Evolutionary conservation across 2,329 filamentous ascomycete species (phyloP).

Genomic region (Phoma herbarum): DNA sequence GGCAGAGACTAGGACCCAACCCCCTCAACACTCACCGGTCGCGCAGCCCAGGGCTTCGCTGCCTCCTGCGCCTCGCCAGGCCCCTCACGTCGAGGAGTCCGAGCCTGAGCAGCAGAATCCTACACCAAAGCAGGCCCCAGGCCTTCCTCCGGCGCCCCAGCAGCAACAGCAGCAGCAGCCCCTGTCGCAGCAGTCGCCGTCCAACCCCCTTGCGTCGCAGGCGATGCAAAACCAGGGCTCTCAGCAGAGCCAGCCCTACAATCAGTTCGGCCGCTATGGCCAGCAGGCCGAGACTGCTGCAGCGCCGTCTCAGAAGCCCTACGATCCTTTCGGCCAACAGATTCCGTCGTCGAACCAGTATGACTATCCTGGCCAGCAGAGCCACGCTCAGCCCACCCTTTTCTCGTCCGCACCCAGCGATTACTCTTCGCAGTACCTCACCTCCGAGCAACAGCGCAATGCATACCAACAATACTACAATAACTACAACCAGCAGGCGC

Average conservation of each 20-base stretch:
- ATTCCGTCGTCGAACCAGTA: slow-evolving; percentile 59
- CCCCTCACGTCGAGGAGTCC: slow-evolving; percentile 52
- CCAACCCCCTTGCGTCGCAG: slow-evolving; percentile 61
- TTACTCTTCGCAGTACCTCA: slow-evolving; percentile 83
- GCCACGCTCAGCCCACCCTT: slow-evolving; percentile 68
- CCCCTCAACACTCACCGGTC: slow-evolving; percentile 90
- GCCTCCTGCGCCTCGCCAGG: slow-evolving; percentile 71
- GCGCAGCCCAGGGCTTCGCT: slow-evolving; percentile 85
- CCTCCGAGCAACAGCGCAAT: slow-evolving; percentile 76
- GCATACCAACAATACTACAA: slow-evolving; percentile 75
- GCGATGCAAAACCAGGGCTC: slow-evolving; percentile 61
- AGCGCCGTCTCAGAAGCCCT: slow-evolving; percentile 76
- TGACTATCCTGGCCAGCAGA: slow-evolving; percentile 59
- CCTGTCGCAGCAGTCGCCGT: slow-evolving; percentile 54
- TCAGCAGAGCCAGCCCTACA: slow-evolving; percentile 59
- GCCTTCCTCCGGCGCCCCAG: slow-evolving; percentile 67
- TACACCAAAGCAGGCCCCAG: slow-evolving; percentile 68
- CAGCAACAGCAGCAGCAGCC: slow-evolving; percentile 63
- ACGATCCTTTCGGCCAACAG: slow-evolving; percentile 87
- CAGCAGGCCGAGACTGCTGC: slow-evolving; percentile 68
- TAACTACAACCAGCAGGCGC: slow-evolving; percentile 59
- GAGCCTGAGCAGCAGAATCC: slow-evolving; percentile 53
- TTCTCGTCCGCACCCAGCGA: slow-evolving; percentile 80
- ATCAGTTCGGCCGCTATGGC: slow-evolving; percentile 75
- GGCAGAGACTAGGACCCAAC: slow-evolving; percentile 90